phyloP scores from a whole-genome alignment of 192 early-diverging fungal species.

The Rhizophagus prolifer region DNA sequence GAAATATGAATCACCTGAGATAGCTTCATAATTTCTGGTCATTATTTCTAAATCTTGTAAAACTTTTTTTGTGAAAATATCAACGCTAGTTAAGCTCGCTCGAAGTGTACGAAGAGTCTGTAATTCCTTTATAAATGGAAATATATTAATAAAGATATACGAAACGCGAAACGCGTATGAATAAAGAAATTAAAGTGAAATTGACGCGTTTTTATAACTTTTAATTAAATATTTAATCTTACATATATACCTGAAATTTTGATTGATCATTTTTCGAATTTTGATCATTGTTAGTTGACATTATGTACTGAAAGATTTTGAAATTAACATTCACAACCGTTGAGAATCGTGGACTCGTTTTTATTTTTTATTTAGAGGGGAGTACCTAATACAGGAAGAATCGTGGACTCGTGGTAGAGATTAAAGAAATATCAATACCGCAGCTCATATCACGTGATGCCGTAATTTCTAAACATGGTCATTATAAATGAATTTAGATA shows the following conservation, averaged over 20 bases:
- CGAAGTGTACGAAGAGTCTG: constrained; percentile 10
- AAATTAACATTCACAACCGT: no score
- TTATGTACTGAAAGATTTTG: not conserved
- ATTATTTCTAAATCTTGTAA: constrained; percentile 8
- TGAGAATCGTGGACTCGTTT: no score
- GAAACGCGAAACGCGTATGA: no score
- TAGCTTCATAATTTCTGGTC: constrained; percentile 1
- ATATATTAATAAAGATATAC: not conserved
- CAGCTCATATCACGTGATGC: no score
- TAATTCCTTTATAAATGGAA: not conserved
- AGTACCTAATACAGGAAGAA: no score
- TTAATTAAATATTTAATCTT: not conserved
- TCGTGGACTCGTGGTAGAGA: no score
- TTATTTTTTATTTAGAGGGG: no score
- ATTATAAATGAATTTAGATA: no score
- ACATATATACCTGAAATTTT: not conserved
- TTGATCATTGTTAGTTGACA: not conserved
- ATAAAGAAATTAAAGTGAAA: not conserved
- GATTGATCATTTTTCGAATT: not conserved
- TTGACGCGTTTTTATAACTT: not conserved
- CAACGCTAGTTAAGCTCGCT: not conserved
- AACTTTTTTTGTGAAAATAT: not conserved
- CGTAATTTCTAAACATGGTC: no score
- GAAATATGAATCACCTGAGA: not conserved
- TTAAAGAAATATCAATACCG: no score